These are phyloP conservation scores for Bipolaris sorokiniana DNA, from an alignment of 2,329 filamentous ascomycete species.

Conservation along the genomic window DNA sequence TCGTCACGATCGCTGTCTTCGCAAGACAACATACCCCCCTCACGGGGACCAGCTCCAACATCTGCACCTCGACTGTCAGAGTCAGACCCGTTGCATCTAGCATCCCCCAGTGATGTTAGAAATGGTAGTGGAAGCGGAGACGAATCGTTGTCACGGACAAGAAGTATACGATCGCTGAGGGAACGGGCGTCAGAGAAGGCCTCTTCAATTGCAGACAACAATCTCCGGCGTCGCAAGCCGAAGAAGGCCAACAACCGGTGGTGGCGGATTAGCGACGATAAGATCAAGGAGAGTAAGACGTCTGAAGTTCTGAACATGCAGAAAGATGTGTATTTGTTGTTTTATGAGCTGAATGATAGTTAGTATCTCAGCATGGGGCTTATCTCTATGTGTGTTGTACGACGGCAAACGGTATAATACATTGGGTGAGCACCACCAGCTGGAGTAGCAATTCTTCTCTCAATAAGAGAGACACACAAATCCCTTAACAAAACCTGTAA, in stretches of 20 bases:
- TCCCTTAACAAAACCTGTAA: too few species aligned
- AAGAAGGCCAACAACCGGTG: conserved; percentile 74
- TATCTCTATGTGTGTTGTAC: neutral
- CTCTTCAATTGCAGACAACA: conserved; percentile 54
- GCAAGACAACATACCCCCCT: conserved; percentile 35
- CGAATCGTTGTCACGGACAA: conserved; percentile 31
- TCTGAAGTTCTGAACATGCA: conserved; percentile 91
- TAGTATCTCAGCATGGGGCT: neutral
- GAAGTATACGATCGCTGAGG: conserved; percentile 39
- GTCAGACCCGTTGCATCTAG: conserved; percentile 27
- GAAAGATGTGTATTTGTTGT: conserved; percentile 92
- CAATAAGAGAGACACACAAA: too few species aligned
- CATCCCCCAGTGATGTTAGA: conserved; percentile 20
- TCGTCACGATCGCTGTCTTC: conserved; percentile 45
- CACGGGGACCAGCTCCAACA: conserved; percentile 37
- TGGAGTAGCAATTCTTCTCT: neutral
- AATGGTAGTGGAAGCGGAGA: conserved; percentile 18
- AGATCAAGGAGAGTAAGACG: conserved; percentile 92
- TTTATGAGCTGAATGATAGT: conserved; percentile 83
- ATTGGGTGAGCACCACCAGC: neutral
- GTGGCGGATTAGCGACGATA: conserved; percentile 99
- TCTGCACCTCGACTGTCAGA: conserved; percentile 41
- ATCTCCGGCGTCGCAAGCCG: conserved; percentile 58
- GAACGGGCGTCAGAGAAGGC: conserved; percentile 41
- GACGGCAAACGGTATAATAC: neutral